These are phyloP conservation scores for Pleochaeta shiraiana DNA, from an alignment of 2,329 filamentous ascomycete genomes.

Conservation along the genomic window DNA sequence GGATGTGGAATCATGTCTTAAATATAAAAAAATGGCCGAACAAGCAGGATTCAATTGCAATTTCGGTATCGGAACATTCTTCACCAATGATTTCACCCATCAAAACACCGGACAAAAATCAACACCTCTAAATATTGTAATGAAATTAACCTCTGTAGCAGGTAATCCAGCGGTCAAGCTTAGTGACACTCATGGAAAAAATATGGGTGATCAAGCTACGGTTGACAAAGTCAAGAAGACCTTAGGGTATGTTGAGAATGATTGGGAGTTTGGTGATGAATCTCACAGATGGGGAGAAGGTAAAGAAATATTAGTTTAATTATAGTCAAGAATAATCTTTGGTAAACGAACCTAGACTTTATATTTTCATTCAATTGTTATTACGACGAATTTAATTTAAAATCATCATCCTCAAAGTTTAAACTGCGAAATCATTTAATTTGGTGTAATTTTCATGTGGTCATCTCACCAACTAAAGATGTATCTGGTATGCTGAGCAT, in stretches of 20 bases:
- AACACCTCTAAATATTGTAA: constrained; percentile 86
- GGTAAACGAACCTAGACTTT: too few relatives aligned
- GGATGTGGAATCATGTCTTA: constrained; percentile 71
- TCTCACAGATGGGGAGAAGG: constrained; percentile 56
- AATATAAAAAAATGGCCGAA: constrained; percentile 74
- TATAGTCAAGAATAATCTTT: too few relatives aligned
- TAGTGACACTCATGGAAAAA: constrained; percentile 72
- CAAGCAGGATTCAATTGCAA: constrained; percentile 60
- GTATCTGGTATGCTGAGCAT: too few relatives aligned
- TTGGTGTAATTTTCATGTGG: too few relatives aligned
- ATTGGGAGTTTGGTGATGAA: constrained; percentile 72
- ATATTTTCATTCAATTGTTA: too few relatives aligned
- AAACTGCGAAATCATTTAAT: too few relatives aligned
- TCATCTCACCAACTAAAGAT: too few relatives aligned
- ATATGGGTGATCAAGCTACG: constrained; percentile 65
- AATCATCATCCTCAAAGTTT: too few relatives aligned
- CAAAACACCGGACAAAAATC: constrained; percentile 59
- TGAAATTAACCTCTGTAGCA: constrained; percentile 74
- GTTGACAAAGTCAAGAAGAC: constrained; percentile 67
- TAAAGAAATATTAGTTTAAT: too few relatives aligned
- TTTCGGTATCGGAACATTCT: constrained; percentile 87
- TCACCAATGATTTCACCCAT: constrained; percentile 85
- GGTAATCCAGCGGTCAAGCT: constrained; percentile 80
- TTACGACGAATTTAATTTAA: too few relatives aligned
- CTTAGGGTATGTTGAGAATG: constrained; percentile 67